Evolutionary conservation across 768 basidiomycete species (phyloP).

Genomic region (Cystoderma amianthinum): DNA sequence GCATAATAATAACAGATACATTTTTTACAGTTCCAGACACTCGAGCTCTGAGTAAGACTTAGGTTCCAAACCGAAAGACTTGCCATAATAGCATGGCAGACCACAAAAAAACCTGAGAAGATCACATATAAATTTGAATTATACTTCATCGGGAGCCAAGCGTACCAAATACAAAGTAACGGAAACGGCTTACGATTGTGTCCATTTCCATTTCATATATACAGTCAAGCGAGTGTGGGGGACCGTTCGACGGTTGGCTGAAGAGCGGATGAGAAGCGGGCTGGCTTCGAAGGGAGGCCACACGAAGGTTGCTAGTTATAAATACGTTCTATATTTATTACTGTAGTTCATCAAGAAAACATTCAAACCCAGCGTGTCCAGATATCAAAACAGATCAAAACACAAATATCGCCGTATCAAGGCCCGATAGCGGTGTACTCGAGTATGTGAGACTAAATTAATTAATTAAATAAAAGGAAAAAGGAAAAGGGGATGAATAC

Average conservation of each 20-base stretch:
- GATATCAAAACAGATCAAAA: too few relatives aligned
- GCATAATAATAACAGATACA: too few relatives aligned
- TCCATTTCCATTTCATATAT: slow-evolving; percentile 33
- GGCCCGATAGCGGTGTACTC: too few relatives aligned
- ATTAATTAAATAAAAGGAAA: too few relatives aligned
- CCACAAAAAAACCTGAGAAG: slow-evolving; percentile 45
- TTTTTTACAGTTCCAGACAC: neutral
- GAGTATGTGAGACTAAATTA: too few relatives aligned
- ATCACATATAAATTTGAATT: slow-evolving; percentile 2
- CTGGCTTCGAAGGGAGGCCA: neutral
- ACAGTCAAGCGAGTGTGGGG: slow-evolving; percentile 20
- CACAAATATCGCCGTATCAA: too few relatives aligned
- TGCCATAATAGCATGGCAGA: slow-evolving; percentile 59
- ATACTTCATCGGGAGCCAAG: neutral
- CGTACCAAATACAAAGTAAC: slow-evolving; percentile 60
- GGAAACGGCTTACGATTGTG: slow-evolving; percentile 34
- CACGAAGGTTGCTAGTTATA: too few relatives aligned
- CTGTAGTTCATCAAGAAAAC: too few relatives aligned
- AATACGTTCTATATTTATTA: too few relatives aligned
- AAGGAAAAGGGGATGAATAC: too few relatives aligned
- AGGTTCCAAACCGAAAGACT: slow-evolving; percentile 68
- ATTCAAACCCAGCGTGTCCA: too few relatives aligned
- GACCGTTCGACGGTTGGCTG: slow-evolving; percentile 24
- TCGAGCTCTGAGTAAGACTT: slow-evolving; percentile 34
- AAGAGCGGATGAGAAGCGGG: slow-evolving; percentile 5